These are phyloP conservation scores for Catharanthus roseus DNA, from an alignment of 257 asterid genomes.

Conservation along the genomic window DNA sequence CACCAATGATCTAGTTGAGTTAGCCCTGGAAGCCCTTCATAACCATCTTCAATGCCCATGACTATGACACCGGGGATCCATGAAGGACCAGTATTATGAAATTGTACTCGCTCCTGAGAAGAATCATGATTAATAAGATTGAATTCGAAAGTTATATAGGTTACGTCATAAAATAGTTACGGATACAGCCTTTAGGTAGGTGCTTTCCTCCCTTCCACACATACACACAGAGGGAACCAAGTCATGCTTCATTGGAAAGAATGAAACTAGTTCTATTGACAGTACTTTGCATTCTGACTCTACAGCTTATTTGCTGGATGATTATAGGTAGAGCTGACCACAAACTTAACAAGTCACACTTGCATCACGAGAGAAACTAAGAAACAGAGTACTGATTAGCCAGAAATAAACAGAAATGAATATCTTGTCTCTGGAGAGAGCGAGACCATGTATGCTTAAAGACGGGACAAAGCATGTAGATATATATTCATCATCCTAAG, in stretches of 20 bases:
- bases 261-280: not conserved
- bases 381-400: not conserved
- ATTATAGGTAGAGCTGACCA: not conserved
- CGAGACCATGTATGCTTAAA: not conserved
- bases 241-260: not conserved
- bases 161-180: not conserved
- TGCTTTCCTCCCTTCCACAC: not conserved
- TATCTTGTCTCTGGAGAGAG: not conserved
- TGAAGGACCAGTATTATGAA: constrained; percentile 81
- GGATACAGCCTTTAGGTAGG: not conserved
- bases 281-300: not conserved
- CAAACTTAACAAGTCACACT: not conserved
- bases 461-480: not conserved
- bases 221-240: not conserved
- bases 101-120: constrained; percentile 68
- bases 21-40: constrained; percentile 59
- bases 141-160: constrained; percentile 1
- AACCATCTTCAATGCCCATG: constrained; percentile 91
- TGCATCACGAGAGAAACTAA: not conserved
- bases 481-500: not conserved
- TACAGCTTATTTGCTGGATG: not conserved
- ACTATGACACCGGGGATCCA: constrained; percentile 69
- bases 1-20: constrained; percentile 71
- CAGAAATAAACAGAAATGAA: not conserved
- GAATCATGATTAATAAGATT: constrained; percentile 7